phyloP scores from a whole-genome alignment of 2,329 filamentous ascomycete genomes.

The Claviceps arundinis region DNA sequence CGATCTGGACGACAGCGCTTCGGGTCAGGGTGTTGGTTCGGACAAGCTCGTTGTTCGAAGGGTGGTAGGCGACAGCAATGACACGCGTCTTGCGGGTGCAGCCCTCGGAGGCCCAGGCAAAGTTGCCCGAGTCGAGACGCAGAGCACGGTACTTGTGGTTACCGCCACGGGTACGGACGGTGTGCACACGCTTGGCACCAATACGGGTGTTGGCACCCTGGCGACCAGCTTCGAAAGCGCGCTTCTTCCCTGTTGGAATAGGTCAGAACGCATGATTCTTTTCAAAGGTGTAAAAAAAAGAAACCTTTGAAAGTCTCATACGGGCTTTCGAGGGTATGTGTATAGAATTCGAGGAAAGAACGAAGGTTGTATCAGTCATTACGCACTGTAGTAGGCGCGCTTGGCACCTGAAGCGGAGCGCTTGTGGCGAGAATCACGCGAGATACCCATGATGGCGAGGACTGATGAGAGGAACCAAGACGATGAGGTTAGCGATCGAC shows the following conservation, averaged over 20 bases:
- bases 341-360: conserved; percentile 7
- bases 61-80: conserved; percentile 96
- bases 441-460: conserved; percentile 95
- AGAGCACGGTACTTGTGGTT: conserved; percentile 99
- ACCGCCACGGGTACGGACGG: conserved; percentile 91
- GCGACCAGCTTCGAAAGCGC: conserved; percentile 98
- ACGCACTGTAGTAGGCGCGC: conserved; percentile 81
- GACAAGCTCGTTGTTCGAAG: conserved; percentile 99
- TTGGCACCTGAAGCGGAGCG: conserved; percentile 98
- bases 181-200: conserved; percentile 89
- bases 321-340: conserved; percentile 45
- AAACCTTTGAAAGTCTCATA: conserved; percentile 28
- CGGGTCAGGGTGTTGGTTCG: conserved; percentile 99
- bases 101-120: conserved; percentile 97
- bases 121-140: conserved; percentile 97
- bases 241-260: conserved; percentile 72
- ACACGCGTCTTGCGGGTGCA: conserved; percentile 98
- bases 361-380: conserved; percentile 8
- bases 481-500: conserved; percentile 8
- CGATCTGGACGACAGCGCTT: conserved; percentile 96
- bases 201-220: conserved; percentile 99
- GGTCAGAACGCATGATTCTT: conserved; percentile 58
- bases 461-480: conserved; percentile 28
- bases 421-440: conserved; percentile 99
- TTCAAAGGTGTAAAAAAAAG: background rate